Evolutionary conservation across 306 rosid genomes (phyloP), one percentile per base, ranked within the genome.

Genomic region (Pyrus pyrifolia): DNA sequence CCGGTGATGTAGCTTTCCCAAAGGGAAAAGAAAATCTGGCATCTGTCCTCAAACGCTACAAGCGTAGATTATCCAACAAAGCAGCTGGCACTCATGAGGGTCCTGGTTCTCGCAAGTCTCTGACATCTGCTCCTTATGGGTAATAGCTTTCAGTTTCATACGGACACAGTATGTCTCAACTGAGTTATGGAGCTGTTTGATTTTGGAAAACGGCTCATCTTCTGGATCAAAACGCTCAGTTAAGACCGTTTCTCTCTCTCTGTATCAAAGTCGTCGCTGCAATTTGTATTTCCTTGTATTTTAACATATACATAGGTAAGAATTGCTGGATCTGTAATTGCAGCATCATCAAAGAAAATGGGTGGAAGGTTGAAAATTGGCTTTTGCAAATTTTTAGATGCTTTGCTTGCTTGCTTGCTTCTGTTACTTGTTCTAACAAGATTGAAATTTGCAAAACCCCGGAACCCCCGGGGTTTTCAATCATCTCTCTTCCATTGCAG

Each of bases 1-100:
- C 98, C 0, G 99, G 99, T 14, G 98, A 92, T 21, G 97, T 95
- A 46, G 99, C 99, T 53, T 92, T 93, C 84, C 99, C 99, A 0
- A 88, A n/a, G 84, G 99, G 98, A 63, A 96, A 91, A 81, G 93
- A 89, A 70, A 96, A 92, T 81, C 78, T 96, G 78, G 90, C 94
- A 0, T 91, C 99, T 25, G 99, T 96, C 71, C 97, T 96, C 77
- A 96, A 96, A 84, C 93, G 99, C 49, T 96, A 92, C 84, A 92
- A 86, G 88, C 91, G 97, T 2, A 84, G 97, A 46, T 80, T 96
- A 76, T 85, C 96, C 73, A 88, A 80, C 86, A 92, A 89, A 72
- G 71, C 90, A 1, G 76, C 72, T 68, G 85, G 83, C 74, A 78
- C 83, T 75, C 83, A 61, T 0, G 90, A 87, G 44, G 93, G 88